Evolutionary conservation across 768 basidiomycete genomes (phyloP), one percentile per base, ranked within the genome.

Genomic region (Suillus alpinus): DNA sequence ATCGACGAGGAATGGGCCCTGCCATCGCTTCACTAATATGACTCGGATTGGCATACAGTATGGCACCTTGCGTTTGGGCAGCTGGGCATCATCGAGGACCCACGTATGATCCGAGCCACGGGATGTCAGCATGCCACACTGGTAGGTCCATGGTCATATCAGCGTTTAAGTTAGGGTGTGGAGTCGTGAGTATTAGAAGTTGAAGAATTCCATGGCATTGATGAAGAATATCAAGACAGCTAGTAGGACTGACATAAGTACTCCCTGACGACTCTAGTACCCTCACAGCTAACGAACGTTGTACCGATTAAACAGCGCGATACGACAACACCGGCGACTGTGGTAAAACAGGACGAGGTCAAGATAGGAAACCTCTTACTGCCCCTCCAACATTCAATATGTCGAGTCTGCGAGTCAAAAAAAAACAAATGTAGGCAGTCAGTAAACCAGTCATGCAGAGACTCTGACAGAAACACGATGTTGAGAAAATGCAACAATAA

Each of bases 331-430:
- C 16, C 14, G 14, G 31, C 37, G 26, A 18, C 40, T 32, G 31
- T 13, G n/a, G 44, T 34, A 16, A 46, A 56, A 13, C n/a, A 10
- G 40, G 40, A 50, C 37, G 4, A 36, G 5, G 4, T 71, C 67
- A 89, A 13, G 84, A 86, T 66, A 97, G 76, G 78, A 97, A 96
- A 0, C 95, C 95, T 62, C 91, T 83, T 59, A 98, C 88, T 1
- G 94, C 95, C 1, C 94, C 89, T 9, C 94, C 94, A 0, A 98
- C 93, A 67, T 94, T 95, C 62, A 89, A 78, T 9, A 92, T 86
- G 70, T 97, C 95, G 66, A 97, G 78, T 70, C 88, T 90, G 67
- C 6, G 61, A 34, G 56, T 34, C 60, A 47, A 44, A 46, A 59
- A 29, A 49, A 14, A 40, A n/a, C n/a, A n/a, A n/a, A n/a, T n/a